Conservation (phyloP, 2,329 filamentous ascomycete species). For the Alternaria sp. region DNA sequence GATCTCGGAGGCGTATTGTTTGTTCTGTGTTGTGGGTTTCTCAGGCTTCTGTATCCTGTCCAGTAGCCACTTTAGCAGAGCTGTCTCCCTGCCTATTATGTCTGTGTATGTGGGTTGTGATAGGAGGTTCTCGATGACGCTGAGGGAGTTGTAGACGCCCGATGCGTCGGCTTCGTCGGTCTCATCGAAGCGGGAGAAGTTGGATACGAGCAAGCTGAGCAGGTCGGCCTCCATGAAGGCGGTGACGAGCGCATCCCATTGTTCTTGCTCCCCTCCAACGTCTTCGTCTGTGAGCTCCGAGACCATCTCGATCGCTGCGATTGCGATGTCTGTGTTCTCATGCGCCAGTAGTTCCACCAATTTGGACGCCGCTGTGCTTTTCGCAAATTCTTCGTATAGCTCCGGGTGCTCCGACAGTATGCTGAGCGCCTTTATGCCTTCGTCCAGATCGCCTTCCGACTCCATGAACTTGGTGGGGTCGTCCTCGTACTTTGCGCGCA, state of each 20-base stretch:
- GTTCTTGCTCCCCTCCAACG: conserved; percentile 76
- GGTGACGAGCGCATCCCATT: conserved; percentile 79
- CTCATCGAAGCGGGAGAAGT: conserved; percentile 82
- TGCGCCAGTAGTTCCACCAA: conserved; percentile 85
- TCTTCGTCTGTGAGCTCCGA: conserved; percentile 94
- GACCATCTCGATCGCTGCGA: conserved; percentile 87
- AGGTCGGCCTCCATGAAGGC: conserved; percentile 70
- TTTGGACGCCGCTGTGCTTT: conserved; percentile 73
- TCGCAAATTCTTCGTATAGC: conserved; percentile 80
- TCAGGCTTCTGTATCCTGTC: conserved; percentile 74
- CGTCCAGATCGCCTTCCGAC: conserved; percentile 87
- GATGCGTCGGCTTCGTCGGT: conserved; percentile 72
- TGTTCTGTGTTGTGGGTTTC: conserved; percentile 79
- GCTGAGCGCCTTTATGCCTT: conserved; percentile 83
- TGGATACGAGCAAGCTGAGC: conserved; percentile 75
- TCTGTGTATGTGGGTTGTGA: conserved; percentile 73
- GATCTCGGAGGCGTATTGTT: conserved; percentile 92
- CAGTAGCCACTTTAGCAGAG: conserved; percentile 78
- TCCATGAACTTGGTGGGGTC: conserved; percentile 83
- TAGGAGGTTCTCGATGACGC: conserved; percentile 83
- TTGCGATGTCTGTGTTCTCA: conserved; percentile 96
- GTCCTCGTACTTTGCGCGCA: conserved; percentile 82
- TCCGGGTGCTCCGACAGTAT: conserved; percentile 86
- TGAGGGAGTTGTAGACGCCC: conserved; percentile 85
- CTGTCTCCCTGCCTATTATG: conserved; percentile 71